phyloP scores from a whole-genome alignment of 129 eudicot species.

The Pseudognaphalium luteoalbum region DNA sequence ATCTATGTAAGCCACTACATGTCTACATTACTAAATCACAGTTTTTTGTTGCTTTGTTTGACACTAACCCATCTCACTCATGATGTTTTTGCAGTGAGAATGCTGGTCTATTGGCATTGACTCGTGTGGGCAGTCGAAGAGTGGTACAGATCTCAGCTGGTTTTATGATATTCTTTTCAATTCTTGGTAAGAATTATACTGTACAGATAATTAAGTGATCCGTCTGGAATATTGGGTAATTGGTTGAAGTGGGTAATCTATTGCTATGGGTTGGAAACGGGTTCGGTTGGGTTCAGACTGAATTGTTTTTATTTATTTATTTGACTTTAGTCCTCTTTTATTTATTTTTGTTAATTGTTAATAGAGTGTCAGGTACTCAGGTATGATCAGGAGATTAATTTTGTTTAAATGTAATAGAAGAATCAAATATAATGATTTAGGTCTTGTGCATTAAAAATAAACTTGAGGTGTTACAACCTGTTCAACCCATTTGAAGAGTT shows the following conservation, averaged over 20 bases:
- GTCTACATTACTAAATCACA: background rate
- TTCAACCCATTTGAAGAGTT: background rate
- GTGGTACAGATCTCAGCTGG: slow-evolving; percentile 73
- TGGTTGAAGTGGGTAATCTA: background rate
- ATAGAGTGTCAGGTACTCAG: background rate
- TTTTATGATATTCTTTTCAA: slow-evolving; percentile 72
- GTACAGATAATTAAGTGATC: too few relatives aligned
- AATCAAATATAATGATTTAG: background rate
- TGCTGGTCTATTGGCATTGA: slow-evolving; percentile 75
- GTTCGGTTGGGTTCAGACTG: background rate
- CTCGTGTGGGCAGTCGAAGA: slow-evolving; percentile 79
- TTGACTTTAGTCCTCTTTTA: too few relatives aligned
- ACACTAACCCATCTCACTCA: background rate
- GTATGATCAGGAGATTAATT: background rate
- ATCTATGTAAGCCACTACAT: slow-evolving; percentile 55
- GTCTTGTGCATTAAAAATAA: background rate
- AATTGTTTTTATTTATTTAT: too few relatives aligned
- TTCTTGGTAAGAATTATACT: slow-evolving; percentile 43
- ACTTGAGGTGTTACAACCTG: background rate
- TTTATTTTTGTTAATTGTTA: background rate
- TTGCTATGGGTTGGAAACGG: background rate
- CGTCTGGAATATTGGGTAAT: background rate
- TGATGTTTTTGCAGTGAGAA: slow-evolving; percentile 51
- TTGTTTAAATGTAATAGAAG: background rate
- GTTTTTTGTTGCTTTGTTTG: slow-evolving; percentile 3